Conservation (phyloP, 768 basidiomycete species). For the Lentinula aciculospora region DNA sequence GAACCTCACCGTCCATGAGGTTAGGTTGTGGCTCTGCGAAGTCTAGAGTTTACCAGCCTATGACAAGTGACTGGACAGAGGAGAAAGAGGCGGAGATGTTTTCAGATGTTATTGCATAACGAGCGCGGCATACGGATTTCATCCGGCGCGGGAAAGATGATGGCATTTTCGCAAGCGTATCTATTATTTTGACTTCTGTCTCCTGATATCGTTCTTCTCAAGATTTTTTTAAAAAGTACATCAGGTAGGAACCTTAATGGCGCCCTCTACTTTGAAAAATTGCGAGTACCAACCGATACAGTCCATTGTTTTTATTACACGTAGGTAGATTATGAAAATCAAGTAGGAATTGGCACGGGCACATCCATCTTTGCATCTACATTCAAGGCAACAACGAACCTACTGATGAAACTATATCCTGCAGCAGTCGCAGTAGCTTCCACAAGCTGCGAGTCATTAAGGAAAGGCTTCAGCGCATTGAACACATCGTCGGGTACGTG, state of each 20-base stretch:
- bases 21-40: background rate
- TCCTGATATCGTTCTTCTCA: too few relatives aligned
- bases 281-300: too few relatives aligned
- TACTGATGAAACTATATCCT: constrained; percentile 22
- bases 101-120: too few relatives aligned
- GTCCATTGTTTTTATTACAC: too few relatives aligned
- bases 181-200: too few relatives aligned
- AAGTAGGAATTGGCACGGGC: constrained; percentile 21
- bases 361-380: constrained; percentile 25
- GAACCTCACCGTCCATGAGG: background rate
- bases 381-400: constrained; percentile 26
- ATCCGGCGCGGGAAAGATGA: too few relatives aligned
- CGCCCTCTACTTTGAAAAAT: too few relatives aligned
- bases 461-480: constrained; percentile 16
- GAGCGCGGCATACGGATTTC: too few relatives aligned
- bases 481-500: constrained; percentile 23
- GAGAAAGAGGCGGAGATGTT: too few relatives aligned
- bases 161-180: constrained; percentile 11
- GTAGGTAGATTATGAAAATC: too few relatives aligned
- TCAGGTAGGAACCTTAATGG: too few relatives aligned
- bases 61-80: background rate
- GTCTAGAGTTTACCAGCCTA: background rate
- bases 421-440: constrained; percentile 24
- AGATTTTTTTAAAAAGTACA: too few relatives aligned
- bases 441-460: constrained; percentile 23